Conservation (phyloP, 148 eudicot species). For the Cornus controversa region DNA sequence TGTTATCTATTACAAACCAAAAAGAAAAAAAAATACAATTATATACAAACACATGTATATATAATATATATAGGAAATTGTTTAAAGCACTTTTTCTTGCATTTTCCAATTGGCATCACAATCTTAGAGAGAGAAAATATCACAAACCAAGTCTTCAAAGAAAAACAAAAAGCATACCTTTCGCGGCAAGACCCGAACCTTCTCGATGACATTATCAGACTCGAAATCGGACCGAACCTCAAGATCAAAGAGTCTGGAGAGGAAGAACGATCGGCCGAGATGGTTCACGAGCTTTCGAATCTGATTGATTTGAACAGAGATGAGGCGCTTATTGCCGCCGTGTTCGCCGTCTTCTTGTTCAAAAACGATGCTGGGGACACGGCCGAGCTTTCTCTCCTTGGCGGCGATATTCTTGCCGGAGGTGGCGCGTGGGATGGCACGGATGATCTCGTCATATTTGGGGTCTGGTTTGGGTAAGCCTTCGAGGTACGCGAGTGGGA, state of each 20-base stretch:
- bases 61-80: no score
- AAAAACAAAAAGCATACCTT: slow-evolving; percentile 30
- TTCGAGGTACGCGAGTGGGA: slow-evolving; percentile 46
- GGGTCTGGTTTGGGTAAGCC: slow-evolving; percentile 76
- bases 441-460: slow-evolving; percentile 57
- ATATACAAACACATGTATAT: no score
- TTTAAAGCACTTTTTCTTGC: neutral
- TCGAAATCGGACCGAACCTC: neutral
- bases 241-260: slow-evolving; percentile 27
- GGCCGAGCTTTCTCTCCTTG: slow-evolving; percentile 61
- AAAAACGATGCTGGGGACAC: slow-evolving; percentile 79
- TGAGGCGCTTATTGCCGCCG: slow-evolving; percentile 89
- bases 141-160: neutral
- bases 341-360: slow-evolving; percentile 90
- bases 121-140: neutral
- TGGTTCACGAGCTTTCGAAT: slow-evolving; percentile 78
- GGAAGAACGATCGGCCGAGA: slow-evolving; percentile 52
- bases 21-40: neutral
- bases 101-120: neutral
- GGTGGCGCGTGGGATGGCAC: slow-evolving; percentile 56
- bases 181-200: slow-evolving; percentile 54
- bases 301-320: slow-evolving; percentile 73
- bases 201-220: neutral
- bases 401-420: slow-evolving; percentile 65
- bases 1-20: no score